phyloP scores from a whole-genome alignment of 768 basidiomycete species.

The Auricularia sp. region DNA sequence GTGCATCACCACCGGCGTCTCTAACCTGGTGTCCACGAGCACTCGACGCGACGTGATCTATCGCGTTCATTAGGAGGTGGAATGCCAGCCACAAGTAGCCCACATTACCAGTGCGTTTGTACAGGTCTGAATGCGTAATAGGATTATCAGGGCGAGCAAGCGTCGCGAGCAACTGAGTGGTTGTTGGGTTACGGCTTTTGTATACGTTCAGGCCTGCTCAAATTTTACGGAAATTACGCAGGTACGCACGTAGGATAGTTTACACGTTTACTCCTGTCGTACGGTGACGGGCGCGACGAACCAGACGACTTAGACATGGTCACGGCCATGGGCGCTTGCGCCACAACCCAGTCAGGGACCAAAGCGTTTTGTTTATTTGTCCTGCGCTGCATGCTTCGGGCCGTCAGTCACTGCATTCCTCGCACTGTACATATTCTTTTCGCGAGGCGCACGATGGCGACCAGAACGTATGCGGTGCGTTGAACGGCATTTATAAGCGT shows the following conservation, averaged over 20 bases:
- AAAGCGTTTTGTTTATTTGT: slow-evolving; percentile 1
- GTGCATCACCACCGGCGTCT: slow-evolving; percentile 33
- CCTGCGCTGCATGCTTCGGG: not conserved
- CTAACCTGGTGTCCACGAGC: slow-evolving; percentile 61
- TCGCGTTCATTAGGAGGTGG: not conserved
- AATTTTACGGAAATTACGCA: too few species aligned
- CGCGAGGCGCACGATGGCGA: slow-evolving; percentile 40
- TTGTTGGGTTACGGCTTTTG: slow-evolving; percentile 25
- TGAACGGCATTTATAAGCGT: too few species aligned
- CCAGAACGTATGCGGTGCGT: slow-evolving; percentile 42
- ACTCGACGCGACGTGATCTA: slow-evolving; percentile 43
- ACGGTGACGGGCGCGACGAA: slow-evolving; percentile 11
- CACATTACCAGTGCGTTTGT: slow-evolving; percentile 45
- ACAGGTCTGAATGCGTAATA: slow-evolving; percentile 63
- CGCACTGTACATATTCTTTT: not conserved
- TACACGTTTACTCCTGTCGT: not conserved
- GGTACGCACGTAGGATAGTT: not conserved
- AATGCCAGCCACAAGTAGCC: not conserved
- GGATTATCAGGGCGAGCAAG: slow-evolving; percentile 61
- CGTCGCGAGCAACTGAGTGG: slow-evolving; percentile 45
- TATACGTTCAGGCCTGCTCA: too few species aligned
- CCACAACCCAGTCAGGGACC: slow-evolving; percentile 7
- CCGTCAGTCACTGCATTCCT: not conserved
- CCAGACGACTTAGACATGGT: slow-evolving; percentile 22
- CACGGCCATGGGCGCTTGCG: slow-evolving; percentile 5